Base-by-base conservation (phyloP, 257 asterid genomes). In the Solanum phureja region DNA sequence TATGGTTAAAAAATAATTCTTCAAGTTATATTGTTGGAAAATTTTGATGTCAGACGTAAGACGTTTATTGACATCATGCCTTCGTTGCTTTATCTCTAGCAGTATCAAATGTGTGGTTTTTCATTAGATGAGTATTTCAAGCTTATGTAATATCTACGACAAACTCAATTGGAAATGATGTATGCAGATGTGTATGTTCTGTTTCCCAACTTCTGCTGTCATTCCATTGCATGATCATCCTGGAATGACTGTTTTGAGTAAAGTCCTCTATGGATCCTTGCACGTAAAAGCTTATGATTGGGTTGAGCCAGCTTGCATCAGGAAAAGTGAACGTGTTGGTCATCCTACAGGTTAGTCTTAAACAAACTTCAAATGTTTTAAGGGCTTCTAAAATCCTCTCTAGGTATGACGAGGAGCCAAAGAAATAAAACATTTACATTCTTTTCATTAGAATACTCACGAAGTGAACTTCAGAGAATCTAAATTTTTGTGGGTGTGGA, bases 181-280 rank as follows among this genome's bases (percentile, higher is more conserved):
- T 90, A 40, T 91, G 97, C 99, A 97, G 99, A 95, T 97, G 95
- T 95, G 98, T 91, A 92, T 97, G 87, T 97, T 97, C 89, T 93
- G 97, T 90, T 94, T 97, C 90, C 99, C 99, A 56, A 94, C 99
- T 44, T 97, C 99, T 62, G 90, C 98, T 31, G 97, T 95, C 86
- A 97, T 97, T 93, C 99, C 98, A 75, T 97, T 97, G 87, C 99
- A 97, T 90, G 96, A 95, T 83, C 98, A 97, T 93, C 98, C 98
- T 38, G 98, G 94, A 90, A 97, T 97, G 98, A 95, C 98, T 29
- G 99, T 97, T 56, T 90, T 95, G 86, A 97, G 99, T 95, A 97
- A 97, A 93, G 94, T 97, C 83, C 91, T 97, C 62, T 95, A 95
- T 91, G 99, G 99, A 89, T 97, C 99, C 87, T 93, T 95, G 93